Base-by-base conservation (phyloP, 495 filamentous ascomycete genomes). In the Aspergillus biplanus region DNA sequence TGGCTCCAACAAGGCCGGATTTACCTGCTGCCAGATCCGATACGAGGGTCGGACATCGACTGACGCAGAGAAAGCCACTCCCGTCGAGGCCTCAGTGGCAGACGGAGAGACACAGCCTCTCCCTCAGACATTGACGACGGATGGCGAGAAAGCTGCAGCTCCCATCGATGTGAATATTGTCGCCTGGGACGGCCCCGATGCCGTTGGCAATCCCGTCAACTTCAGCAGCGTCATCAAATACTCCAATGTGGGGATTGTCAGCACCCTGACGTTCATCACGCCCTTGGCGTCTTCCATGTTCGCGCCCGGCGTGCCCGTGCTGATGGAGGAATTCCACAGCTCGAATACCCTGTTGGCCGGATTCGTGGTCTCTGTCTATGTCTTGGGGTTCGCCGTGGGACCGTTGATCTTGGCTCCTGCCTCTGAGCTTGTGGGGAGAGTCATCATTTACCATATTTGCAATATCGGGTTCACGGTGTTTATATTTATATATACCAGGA, bases 161-260 rank as follows among this genome's bases (percentile, higher is more conserved):
- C 21, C 21, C 21, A 27, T 27, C 21, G 21, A 27, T 2, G 21
- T 27, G 21, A 27, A 27, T 27, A 27, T 27, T 2, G 21, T 27
- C 21, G 21, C 1, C 21, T 83, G 81, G 81, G 80, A 82, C 16
- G 75, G 79, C n/a, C 84, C 86, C 64, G 80, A 89, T 63, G 89
- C 91, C 64, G 86, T 86, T 0, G 69, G 80, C 15, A 90, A 90
- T 74, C 89, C 89, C 0, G 77, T 87, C 69, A 92, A 92, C 69
- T 91, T 89, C 62, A 39, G 79, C 1, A 15, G 65, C 0, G 59
- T 61, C 12, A 76, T 73, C 56, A 85, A 85, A 73, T 75, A 70
- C 70, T 52, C 33, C 1, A 50, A 74, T n/a, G 64, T 77, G 0
- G 62, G 32, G 0, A 64, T 80, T 4, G 67, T 79, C 47, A 75